Evolutionary conservation across 257 asterid species (phyloP).

Genomic region (Solanum commersonii): DNA sequence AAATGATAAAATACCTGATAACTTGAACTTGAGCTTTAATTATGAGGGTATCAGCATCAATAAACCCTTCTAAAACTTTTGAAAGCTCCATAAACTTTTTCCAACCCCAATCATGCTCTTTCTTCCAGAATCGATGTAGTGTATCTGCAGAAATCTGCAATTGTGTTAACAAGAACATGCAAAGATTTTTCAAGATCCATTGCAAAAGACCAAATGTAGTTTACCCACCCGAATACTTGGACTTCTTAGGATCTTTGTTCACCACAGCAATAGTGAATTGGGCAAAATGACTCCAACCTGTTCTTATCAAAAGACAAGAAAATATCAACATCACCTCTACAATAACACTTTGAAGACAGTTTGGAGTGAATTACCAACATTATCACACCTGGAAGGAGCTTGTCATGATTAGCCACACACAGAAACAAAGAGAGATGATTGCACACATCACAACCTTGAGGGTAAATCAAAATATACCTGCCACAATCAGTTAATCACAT

Average conservation of each 20-base stretch:
- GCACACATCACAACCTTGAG: slow-evolving; percentile 95
- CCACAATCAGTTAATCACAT: slow-evolving; percentile 16
- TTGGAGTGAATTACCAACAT: neutral
- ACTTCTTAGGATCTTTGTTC: slow-evolving; percentile 87
- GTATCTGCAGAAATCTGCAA: slow-evolving; percentile 46
- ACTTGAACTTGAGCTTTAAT: slow-evolving; percentile 97
- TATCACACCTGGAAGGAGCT: slow-evolving; percentile 84
- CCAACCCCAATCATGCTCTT: slow-evolving; percentile 99
- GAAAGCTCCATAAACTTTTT: slow-evolving; percentile 97
- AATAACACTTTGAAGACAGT: neutral
- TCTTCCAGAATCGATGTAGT: slow-evolving; percentile 86
- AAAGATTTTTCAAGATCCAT: neutral
- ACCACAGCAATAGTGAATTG: slow-evolving; percentile 93
- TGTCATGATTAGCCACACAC: slow-evolving; percentile 94
- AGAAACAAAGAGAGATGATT: slow-evolving; percentile 93
- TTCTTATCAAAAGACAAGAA: neutral
- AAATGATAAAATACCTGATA: slow-evolving; percentile 43
- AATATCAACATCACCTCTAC: neutral
- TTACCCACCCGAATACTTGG: slow-evolving; percentile 76
- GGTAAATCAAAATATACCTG: slow-evolving; percentile 92
- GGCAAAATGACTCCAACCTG: slow-evolving; percentile 98
- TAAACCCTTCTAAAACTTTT: slow-evolving; percentile 74
- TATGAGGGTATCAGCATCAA: slow-evolving; percentile 75
- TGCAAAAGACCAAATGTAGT: neutral
- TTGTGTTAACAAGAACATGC: neutral